Evolutionary conservation across 768 basidiomycete genomes (phyloP).

Genomic region (Lactifluus subvellereus): DNA sequence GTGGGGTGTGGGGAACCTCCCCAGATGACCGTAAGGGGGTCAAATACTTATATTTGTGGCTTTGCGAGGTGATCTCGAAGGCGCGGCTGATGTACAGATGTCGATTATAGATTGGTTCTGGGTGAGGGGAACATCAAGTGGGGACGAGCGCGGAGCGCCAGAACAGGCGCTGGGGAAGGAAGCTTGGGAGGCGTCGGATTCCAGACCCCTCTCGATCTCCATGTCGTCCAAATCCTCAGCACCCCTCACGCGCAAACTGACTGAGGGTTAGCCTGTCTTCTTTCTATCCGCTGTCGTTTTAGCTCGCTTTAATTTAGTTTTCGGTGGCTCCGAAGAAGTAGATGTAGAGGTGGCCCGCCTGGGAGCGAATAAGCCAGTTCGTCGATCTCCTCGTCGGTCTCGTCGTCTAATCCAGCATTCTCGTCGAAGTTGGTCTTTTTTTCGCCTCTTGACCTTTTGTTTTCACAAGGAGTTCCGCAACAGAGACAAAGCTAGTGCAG

Average conservation of each 20-base stretch:
- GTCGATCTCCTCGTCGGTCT: slow-evolving; percentile 64
- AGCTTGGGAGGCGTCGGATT: slow-evolving; percentile 2
- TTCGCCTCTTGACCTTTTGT: slow-evolving; percentile 40
- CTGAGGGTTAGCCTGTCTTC: slow-evolving; percentile 31
- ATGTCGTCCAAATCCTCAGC: slow-evolving; percentile 51
- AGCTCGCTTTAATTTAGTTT: slow-evolving; percentile 37
- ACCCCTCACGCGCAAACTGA: slow-evolving; percentile 41
- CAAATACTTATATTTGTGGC: not conserved
- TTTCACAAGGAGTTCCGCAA: slow-evolving; percentile 55
- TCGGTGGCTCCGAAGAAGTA: slow-evolving; percentile 28
- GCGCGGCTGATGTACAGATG: slow-evolving; percentile 20
- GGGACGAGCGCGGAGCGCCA: slow-evolving; percentile 15
- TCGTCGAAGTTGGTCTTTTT: slow-evolving; percentile 41
- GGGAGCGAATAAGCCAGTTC: slow-evolving; percentile 42
- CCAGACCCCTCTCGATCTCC: slow-evolving; percentile 45
- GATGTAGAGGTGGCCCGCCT: slow-evolving; percentile 52
- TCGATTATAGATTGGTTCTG: slow-evolving; percentile 20
- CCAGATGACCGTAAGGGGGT: not conserved
- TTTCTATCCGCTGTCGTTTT: slow-evolving; percentile 32
- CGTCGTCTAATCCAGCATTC: slow-evolving; percentile 53
- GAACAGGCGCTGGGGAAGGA: slow-evolving; percentile 2
- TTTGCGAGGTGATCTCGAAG: not conserved
- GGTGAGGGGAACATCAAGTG: slow-evolving; percentile 23
- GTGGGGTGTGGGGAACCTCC: not conserved
- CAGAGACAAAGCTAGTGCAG: slow-evolving; percentile 63